Evolutionary conservation across 495 filamentous ascomycete genomes (phyloP), one percentile per base, ranked within the genome.

Genomic region (Talaromyces borbonicus): DNA sequence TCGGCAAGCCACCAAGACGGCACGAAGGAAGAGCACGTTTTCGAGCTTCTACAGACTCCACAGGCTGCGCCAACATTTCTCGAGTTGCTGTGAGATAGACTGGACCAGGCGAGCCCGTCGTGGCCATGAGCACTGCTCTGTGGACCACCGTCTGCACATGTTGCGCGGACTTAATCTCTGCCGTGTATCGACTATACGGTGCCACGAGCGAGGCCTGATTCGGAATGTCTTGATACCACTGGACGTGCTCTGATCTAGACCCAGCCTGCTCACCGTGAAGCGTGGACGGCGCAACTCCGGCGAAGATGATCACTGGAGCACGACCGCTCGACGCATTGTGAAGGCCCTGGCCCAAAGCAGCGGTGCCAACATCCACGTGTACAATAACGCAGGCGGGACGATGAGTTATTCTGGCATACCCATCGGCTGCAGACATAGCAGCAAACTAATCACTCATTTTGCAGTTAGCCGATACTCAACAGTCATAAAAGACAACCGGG

Each of bases 81-180:
- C 61, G 44, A 1, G 57, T 56, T 3, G 55, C 61, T 30, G 56
- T 61, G 18, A 65, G 40, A 43, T 65, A 62, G 9, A 54, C 43
- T 4, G 61, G 61, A 1, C 61, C 61, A 16, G 49, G 48, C 0
- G 56, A 53, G 8, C 50, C 57, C 3, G 52, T 59, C 6, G 49
- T 55, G 5, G 59, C 59, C 45, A 62, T 56, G 12, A 56, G 53
- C 4, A 57, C 36, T 8, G 56, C 59, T 14, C 59, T 50, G 42
- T 56, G 48, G 11, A 62, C 50, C 6, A 62, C 33, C 2, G 46
- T 52, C 22, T 49, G 26, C 24, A 56, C 55, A 43, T 62, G 52
- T 18, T 56, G 32, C 11, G 45, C 47, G 9, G 49, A 49, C 32
- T 54, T 56, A 26, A 62, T 59, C 47, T 62, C 56, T 15, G 47